These are phyloP conservation scores for Gossypium bickii DNA, from an alignment of 345 rosid genomes.

Conservation along the genomic window DNA sequence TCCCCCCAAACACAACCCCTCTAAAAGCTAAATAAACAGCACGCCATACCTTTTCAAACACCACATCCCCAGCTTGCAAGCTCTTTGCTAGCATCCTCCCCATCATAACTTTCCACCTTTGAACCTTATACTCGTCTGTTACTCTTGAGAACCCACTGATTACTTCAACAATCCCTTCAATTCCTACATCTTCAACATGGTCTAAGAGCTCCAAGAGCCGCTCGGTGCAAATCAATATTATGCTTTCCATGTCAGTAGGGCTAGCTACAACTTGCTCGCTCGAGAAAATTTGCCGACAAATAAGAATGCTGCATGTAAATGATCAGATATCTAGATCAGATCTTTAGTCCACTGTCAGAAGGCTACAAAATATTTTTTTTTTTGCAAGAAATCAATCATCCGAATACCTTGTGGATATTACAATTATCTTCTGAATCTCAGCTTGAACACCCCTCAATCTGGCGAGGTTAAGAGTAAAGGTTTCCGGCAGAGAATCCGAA, in stretches of 20 bases:
- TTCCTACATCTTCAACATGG: slow-evolving; percentile 40
- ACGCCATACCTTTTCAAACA: slow-evolving; percentile 62
- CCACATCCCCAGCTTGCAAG: slow-evolving; percentile 69
- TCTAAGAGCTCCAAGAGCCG: slow-evolving; percentile 51
- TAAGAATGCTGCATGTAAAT: slow-evolving; percentile 56
- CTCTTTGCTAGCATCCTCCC: slow-evolving; percentile 64
- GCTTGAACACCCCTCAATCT: slow-evolving; percentile 72
- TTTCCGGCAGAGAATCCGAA: slow-evolving; percentile 60
- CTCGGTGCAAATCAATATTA: slow-evolving; percentile 36
- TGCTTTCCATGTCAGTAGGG: slow-evolving; percentile 52
- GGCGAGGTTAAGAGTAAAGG: slow-evolving; percentile 55
- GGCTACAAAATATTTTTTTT: not conserved
- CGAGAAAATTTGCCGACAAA: slow-evolving; percentile 66
- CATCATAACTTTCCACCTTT: slow-evolving; percentile 52
- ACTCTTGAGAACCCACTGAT: slow-evolving; percentile 32
- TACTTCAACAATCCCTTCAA: slow-evolving; percentile 54
- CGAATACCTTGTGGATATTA: slow-evolving; percentile 60
- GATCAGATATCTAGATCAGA: slow-evolving; percentile 1
- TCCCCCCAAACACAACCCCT: slow-evolving; percentile 65
- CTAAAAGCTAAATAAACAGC: slow-evolving; percentile 62
- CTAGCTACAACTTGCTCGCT: slow-evolving; percentile 45
- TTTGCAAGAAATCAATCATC: not conserved
- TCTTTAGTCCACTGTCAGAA: not conserved
- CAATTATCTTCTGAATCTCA: slow-evolving; percentile 75
- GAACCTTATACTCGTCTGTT: slow-evolving; percentile 25